Conservation (phyloP, 345 rosid species). For the Populus davidiana region DNA sequence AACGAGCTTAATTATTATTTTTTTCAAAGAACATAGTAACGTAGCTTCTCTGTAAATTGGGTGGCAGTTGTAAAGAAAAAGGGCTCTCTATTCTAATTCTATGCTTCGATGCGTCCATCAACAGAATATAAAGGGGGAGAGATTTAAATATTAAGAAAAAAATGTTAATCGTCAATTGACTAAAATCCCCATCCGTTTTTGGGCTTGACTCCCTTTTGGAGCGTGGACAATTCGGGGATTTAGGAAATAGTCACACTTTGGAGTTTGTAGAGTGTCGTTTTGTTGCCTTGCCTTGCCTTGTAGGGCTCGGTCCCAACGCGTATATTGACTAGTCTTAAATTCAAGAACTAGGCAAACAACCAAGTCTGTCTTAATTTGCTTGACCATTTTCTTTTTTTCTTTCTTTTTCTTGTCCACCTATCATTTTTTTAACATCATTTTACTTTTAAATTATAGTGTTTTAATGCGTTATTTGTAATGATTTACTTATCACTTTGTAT, state of each 20-base stretch:
- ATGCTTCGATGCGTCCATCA: not conserved
- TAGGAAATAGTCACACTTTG: not conserved
- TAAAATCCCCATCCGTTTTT: not conserved
- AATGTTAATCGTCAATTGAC: not conserved
- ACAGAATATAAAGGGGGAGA: not conserved
- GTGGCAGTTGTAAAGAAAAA: slow-evolving; percentile 11
- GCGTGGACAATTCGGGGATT: not conserved
- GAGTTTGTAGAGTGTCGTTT: not conserved
- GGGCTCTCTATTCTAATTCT: not conserved
- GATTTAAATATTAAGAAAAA: not conserved
- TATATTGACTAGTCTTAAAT: slow-evolving; percentile 1
- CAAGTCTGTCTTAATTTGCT: not conserved
- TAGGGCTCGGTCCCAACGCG: not conserved
- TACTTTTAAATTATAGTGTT: too few species aligned
- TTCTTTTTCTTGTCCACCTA: too few species aligned
- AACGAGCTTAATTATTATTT: not conserved
- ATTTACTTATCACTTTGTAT: too few species aligned
- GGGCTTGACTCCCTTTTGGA: not conserved
- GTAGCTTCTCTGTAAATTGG: slow-evolving; percentile 6
- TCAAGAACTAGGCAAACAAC: not conserved
- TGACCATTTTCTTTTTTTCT: too few species aligned
- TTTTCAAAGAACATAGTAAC: too few species aligned
- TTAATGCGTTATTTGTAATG: too few species aligned
- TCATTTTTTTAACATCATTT: too few species aligned
- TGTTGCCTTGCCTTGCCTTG: too few species aligned